These are phyloP conservation scores for Phoma herbarum DNA, from an alignment of 2,329 filamentous ascomycete genomes.

Conservation along the genomic window DNA sequence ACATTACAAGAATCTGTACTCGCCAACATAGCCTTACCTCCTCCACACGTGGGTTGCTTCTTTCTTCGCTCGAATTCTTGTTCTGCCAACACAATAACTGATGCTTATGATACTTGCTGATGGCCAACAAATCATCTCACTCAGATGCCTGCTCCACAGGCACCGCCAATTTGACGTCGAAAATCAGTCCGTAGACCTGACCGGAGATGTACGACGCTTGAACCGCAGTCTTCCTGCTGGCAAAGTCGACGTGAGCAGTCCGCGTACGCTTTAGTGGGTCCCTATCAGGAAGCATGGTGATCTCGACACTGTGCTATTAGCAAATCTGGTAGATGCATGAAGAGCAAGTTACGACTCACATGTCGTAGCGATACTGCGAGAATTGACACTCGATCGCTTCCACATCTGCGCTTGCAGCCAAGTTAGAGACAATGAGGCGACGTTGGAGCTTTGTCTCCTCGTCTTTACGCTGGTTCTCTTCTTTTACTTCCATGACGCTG, in stretches of 20 bases:
- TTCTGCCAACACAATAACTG: too few relatives aligned
- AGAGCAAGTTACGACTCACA: slow-evolving; percentile 25
- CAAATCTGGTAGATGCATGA: background rate
- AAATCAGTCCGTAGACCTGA: slow-evolving; percentile 5
- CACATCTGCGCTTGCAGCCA: slow-evolving; percentile 36
- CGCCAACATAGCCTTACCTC: too few relatives aligned
- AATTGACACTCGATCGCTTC: slow-evolving; percentile 31
- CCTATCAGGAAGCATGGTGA: slow-evolving; percentile 29
- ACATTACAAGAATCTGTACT: background rate
- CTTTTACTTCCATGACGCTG: slow-evolving; percentile 23
- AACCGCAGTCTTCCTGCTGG: slow-evolving; percentile 5
- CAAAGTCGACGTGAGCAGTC: slow-evolving; percentile 25
- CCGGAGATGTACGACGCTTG: slow-evolving; percentile 1
- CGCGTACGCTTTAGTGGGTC: slow-evolving; percentile 34
- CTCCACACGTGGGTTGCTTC: background rate
- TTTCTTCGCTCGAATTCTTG: background rate
- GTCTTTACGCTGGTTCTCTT: slow-evolving; percentile 15
- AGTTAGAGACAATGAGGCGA: slow-evolving; percentile 37
- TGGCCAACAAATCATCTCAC: too few relatives aligned
- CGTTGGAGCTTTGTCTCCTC: slow-evolving; percentile 20
- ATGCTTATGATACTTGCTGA: too few relatives aligned
- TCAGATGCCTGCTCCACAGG: background rate
- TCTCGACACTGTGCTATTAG: slow-evolving; percentile 22
- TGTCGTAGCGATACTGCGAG: slow-evolving; percentile 20
- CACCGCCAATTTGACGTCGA: slow-evolving; percentile 2